phyloP scores from a whole-genome alignment of 306 rosid genomes.

The Bauhinia variegata region DNA sequence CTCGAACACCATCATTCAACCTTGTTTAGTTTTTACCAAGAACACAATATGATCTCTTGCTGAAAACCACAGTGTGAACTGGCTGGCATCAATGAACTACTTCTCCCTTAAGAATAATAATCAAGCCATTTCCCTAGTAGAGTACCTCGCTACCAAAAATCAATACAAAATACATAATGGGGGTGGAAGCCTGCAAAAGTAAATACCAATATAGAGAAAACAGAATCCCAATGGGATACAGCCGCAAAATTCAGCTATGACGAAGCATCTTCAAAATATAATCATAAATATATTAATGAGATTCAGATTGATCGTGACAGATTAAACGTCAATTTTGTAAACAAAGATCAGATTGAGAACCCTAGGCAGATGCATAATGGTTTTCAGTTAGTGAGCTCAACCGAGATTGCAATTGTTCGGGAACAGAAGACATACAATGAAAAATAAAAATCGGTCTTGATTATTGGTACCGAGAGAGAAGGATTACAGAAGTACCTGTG shows the following conservation, averaged over 20 bases:
- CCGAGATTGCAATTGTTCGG: not conserved
- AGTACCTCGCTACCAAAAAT: not conserved
- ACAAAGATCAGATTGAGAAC: conserved; percentile 34
- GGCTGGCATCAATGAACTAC: conserved; percentile 19
- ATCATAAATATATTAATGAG: not conserved
- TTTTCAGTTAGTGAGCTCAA: not conserved
- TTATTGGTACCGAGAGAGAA: too few species aligned
- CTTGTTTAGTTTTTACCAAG: not conserved
- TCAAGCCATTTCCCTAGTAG: too few species aligned
- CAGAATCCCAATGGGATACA: not conserved
- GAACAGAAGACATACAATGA: not conserved
- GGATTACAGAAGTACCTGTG: not conserved
- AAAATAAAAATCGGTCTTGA: not conserved
- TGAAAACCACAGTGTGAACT: conserved; percentile 1
- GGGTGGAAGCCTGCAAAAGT: not conserved
- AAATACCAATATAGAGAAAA: not conserved
- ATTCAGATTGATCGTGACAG: conserved; percentile 36
- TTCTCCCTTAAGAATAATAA: not conserved
- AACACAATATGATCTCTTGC: not conserved
- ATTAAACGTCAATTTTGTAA: not conserved
- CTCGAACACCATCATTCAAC: conserved; percentile 2
- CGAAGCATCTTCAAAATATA: not conserved
- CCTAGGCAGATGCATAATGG: conserved; percentile 38
- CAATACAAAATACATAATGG: not conserved
- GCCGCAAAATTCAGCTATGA: not conserved